Evolutionary conservation across 2,329 filamentous ascomycete genomes (phyloP), one percentile per base, ranked within the genome.

Genomic region (Pseudogymnoascus sp.): DNA sequence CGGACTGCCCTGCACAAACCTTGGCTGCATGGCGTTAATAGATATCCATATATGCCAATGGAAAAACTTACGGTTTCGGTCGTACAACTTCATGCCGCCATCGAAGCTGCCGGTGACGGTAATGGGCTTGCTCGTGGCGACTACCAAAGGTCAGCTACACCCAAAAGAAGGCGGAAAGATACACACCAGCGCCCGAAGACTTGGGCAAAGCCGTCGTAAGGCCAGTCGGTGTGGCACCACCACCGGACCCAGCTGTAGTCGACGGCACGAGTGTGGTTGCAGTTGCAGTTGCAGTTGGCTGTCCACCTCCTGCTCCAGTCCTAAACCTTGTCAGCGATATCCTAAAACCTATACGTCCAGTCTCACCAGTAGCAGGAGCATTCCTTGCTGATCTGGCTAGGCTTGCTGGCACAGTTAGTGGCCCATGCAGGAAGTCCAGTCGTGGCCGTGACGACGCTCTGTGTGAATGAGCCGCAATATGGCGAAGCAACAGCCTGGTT

Each of bases 31-130:
- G 17, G 1, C 5, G 50, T 56, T 35, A 56, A 13, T n/a, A 33
- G 4, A 3, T 4, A 21, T n/a, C 5, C 23, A 53, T 29, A 7
- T 5, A 53, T 21, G 5, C 29, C n/a, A 21, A 6, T 1, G 29
- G 33, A 9, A 6, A 33, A 10, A 56, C 50, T 56, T 35, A 61
- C 50, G 50, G 50, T 19, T 56, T 33, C 79, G 76, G 64, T 78
- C 79, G 76, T 64, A 76, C 73, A 69, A 75, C 69, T 66, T 59
- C 78, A 81, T 79, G 15, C 74, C 76, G 53, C 80, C 80, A 67
- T 83, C 80, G 67, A 81, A 80, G 35, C 68, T 72, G 42, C 72
- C 72, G 21, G 75, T 76, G 9, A 78, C 77, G 1, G 76, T 73
- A 64, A 81, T 76, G 21, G 78, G 78, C 67, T 77, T 56, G 50